These are phyloP conservation scores for Amylostereum areolatum DNA, from an alignment of 1,284 basidiomycete genomes.

Conservation along the genomic window DNA sequence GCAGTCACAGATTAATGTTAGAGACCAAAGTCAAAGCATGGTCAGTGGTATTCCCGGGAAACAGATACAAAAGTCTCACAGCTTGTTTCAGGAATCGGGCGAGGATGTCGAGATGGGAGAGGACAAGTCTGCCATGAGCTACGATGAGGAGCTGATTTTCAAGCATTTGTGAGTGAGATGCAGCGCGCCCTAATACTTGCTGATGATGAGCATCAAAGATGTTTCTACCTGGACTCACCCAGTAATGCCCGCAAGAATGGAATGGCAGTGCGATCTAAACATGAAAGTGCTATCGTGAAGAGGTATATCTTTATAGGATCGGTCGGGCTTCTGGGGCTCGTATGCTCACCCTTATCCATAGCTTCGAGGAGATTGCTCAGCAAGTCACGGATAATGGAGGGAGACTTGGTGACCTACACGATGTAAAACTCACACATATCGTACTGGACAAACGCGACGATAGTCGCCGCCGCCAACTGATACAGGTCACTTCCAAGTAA, in stretches of 20 bases:
- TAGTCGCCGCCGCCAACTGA: constrained; percentile 63
- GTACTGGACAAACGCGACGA: constrained; percentile 75
- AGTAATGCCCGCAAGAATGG: constrained; percentile 63
- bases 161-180: constrained; percentile 61
- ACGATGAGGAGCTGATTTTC: constrained; percentile 74
- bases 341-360: constrained; percentile 21
- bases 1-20: constrained; percentile 9
- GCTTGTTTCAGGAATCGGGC: not conserved
- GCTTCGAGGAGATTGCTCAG: constrained; percentile 48
- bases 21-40: not conserved
- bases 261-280: constrained; percentile 51
- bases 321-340: not conserved
- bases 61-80: too few species aligned
- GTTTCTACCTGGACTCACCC: constrained; percentile 84
- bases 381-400: constrained; percentile 69
- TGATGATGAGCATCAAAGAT: constrained; percentile 33
- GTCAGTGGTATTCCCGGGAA: too few species aligned
- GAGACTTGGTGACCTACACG: constrained; percentile 54
- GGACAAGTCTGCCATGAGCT: constrained; percentile 56
- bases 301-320: constrained; percentile 31
- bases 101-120: constrained; percentile 57
- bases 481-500: constrained; percentile 66
- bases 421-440: constrained; percentile 80
- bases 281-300: constrained; percentile 42
- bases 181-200: not conserved